Base-by-base conservation (phyloP, 164 flowering plant species). In the Umbilicus rupestris region DNA sequence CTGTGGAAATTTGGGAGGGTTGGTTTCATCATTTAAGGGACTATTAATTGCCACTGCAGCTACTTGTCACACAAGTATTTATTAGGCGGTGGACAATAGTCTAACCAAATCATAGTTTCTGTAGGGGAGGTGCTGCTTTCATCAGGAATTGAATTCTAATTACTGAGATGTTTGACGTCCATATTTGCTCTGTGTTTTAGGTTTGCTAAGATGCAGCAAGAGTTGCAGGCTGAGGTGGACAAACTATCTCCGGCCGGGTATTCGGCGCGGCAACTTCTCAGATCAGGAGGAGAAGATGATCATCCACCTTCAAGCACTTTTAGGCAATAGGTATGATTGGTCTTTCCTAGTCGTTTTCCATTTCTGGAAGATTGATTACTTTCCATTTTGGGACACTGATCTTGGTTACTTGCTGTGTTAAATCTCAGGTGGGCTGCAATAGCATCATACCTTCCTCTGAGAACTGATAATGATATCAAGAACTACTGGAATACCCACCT, bases 281-380 rank as follows among this genome's bases (percentile, higher is more conserved):
- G 96, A 86, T 58, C 85, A 87, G 39, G 98, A 93, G 67, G 98
- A 93, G 82, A 87, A 86, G 83, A 93, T 83, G 94, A 93, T 93
- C 29, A 82, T 92, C 65, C 98, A 92, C 66, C 98, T 92, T 67
- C 98, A 92, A 78, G 96, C 93, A 62, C 93, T 92, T 72, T 68
- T 93, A 29, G 98, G 98, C 62, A 93, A 93, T 31, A 79, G 96
- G 98, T 92, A 75, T 24, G 31, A 52, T 52, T 52, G 41, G 1
- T 33, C 8, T n/a, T 33, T 10, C 59, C 26, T 49, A 26, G 8
- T 11, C 26, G 7, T 29, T 44, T 16, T 15, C 11, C 9, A 1
- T 20, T 66, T 24, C n/a, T 16, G 7, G 68, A 39, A 1, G 17
- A n/a, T 22, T 7, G 19, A n/a, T 17, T 3, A n/a, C 47, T 19